Evolutionary conservation across 495 filamentous ascomycete species (phyloP).

Genomic region (Talaromyces stipitatus): DNA sequence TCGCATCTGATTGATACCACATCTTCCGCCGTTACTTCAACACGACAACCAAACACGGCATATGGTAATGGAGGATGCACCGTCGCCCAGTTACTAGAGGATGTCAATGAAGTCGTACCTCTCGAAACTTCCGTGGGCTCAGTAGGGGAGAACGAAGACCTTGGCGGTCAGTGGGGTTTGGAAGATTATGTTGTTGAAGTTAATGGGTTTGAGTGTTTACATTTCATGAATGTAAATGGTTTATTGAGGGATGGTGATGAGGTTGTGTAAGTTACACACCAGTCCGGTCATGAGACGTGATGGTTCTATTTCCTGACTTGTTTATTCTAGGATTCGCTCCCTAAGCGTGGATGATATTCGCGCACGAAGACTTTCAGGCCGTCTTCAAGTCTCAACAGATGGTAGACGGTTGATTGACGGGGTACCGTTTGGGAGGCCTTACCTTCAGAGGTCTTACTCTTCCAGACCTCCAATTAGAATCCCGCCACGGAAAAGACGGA

Average conservation of each 20-base stretch:
- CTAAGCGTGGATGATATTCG: conserved; percentile 68
- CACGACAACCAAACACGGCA: conserved; percentile 33
- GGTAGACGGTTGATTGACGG: conserved; percentile 87
- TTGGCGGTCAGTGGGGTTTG: conserved; percentile 64
- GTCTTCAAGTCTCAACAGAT: conserved; percentile 72
- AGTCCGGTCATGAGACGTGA: not conserved
- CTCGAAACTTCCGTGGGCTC: conserved; percentile 57
- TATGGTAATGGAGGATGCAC: conserved; percentile 53
- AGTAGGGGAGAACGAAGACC: conserved; percentile 23
- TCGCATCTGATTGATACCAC: conserved; percentile 15
- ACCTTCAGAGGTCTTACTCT: conserved; percentile 43
- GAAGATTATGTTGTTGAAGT: conserved; percentile 92
- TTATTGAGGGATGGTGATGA: conserved; percentile 79
- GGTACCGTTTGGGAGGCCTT: conserved; percentile 75
- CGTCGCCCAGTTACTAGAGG: conserved; percentile 72
- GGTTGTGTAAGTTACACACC: conserved; percentile 54
- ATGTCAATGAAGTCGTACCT: conserved; percentile 75
- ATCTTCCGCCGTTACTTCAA: conserved; percentile 26
- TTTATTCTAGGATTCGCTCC: conserved; percentile 62
- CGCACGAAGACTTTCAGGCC: conserved; percentile 65
- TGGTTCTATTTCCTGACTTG: not conserved
- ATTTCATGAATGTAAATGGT: conserved; percentile 66
- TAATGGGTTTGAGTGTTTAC: conserved; percentile 76
- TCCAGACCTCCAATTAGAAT: conserved; percentile 63
- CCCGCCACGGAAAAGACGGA: conserved; percentile 65